Base-by-base conservation (phyloP, 768 basidiomycete genomes). In the Naganishia onofrii region DNA sequence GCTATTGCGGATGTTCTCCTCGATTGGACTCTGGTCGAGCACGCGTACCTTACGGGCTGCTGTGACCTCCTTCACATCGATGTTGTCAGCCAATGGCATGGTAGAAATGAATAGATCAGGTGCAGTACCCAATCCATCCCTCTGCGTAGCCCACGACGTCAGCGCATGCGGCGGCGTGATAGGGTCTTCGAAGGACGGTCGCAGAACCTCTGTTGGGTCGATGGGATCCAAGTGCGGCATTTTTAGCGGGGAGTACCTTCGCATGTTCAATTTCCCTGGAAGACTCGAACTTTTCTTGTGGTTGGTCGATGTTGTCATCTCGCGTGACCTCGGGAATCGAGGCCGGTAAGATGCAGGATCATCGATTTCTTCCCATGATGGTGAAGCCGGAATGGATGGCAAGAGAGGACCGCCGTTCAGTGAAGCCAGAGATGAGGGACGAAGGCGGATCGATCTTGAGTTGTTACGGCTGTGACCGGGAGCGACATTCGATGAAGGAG, bases 201-300 rank as follows among this genome's bases (percentile, higher is more conserved):
- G 60, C 2, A 63, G 42, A 42, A 63, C 28, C 21, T 63, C 60
- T 17, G 60, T 42, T 7, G 38, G 15, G 38, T 44, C 60, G 60
- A 63, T 34, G 17, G 60, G 36, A 13, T 34, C 34, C 23, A 63
- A 34, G 3, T 44, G 9, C 23, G 36, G 38, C 60, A 42, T 23
- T 26, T 26, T 42, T 5, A 23, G 23, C 23, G 36, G 57, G 38
- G 60, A 17, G 23, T 38, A 34, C 17, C 60, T 44, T 29, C 10
- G 15, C 60, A 34, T 8, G 29, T n/a, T 3, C 2, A 28, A n/a
- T 42, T 36, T 26, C 2, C 32, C 60, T 42, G 60, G 60, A 5
- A 63, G 21, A 29, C 60, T 63, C 23, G 60, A 63, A 26, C 36
- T 63, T 29, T 63, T 63, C n/a, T 28, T 44, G 60, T 63, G 60